A percentile compares a stretch with the other conserved stretches of the same genome.
Conservation (phyloP, 371 early-diverging fungal species). For the Mucor circinelloides region DNA sequence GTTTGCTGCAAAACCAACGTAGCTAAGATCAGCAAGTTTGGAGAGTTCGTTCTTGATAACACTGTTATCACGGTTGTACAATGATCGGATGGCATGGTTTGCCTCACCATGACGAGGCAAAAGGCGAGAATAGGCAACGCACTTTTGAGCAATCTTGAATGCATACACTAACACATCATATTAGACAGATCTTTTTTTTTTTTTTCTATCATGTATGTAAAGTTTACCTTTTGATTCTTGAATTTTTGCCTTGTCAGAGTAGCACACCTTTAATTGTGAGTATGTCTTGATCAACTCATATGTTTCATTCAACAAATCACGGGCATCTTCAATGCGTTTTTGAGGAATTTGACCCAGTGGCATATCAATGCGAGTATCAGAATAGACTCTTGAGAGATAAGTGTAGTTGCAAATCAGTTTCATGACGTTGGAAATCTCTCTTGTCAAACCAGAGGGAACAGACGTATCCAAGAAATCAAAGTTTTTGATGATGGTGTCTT, state of each 20-base stretch:
- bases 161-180: slow-evolving; percentile 1
- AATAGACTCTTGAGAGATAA: slow-evolving; percentile 36
- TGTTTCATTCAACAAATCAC: slow-evolving; percentile 32
- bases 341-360: slow-evolving; percentile 55
- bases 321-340: slow-evolving; percentile 38
- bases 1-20: slow-evolving; percentile 55
- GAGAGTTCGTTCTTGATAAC: slow-evolving; percentile 28
- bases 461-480: slow-evolving; percentile 25
- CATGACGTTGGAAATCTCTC: slow-evolving; percentile 36
- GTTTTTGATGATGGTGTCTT: slow-evolving; percentile 27
- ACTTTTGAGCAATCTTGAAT: slow-evolving; percentile 20
- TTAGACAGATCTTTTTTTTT: neutral
- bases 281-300: neutral
- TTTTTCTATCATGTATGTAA: neutral
- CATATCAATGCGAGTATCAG: slow-evolving; percentile 41
- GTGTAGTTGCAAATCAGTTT: slow-evolving; percentile 50
- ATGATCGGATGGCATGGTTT: neutral
- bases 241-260: slow-evolving; percentile 4
- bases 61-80: neutral
- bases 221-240: slow-evolving; percentile 13
- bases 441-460: slow-evolving; percentile 18
- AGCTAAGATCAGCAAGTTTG: slow-evolving; percentile 35
- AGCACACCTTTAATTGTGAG: neutral
- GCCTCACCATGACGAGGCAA: slow-evolving; percentile 8
- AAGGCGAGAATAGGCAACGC: slow-evolving; percentile 19